These are phyloP conservation scores for Madurella fahalii DNA, from an alignment of 2,329 filamentous ascomycete species.

Conservation along the genomic window DNA sequence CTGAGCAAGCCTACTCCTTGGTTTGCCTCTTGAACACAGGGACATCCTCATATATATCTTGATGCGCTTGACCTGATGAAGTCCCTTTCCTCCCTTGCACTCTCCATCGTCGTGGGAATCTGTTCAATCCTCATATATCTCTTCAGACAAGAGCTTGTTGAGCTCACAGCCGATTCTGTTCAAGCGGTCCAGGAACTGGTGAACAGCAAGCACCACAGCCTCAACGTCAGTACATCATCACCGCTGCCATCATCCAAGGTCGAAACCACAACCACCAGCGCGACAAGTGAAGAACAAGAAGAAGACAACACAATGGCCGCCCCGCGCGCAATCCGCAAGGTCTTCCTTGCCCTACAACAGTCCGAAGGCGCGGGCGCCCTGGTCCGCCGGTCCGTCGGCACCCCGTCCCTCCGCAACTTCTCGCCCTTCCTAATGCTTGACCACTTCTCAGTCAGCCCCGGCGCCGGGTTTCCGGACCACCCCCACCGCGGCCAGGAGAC, in stretches of 20 bases:
- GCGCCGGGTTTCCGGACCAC: slow-evolving; percentile 88
- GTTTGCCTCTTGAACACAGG: not conserved
- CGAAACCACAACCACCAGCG: not conserved
- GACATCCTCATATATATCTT: slow-evolving; percentile 1
- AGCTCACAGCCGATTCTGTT: slow-evolving; percentile 25
- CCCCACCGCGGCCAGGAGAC: slow-evolving; percentile 77
- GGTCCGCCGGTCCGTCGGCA: slow-evolving; percentile 85
- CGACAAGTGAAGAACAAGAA: slow-evolving; percentile 7
- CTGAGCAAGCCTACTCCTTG: not conserved
- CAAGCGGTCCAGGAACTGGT: slow-evolving; percentile 14
- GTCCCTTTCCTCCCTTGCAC: slow-evolving; percentile 31
- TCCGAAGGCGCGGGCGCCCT: slow-evolving; percentile 82
- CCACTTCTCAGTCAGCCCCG: slow-evolving; percentile 76
- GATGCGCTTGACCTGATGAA: slow-evolving; percentile 32
- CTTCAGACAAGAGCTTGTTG: slow-evolving; percentile 29
- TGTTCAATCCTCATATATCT: slow-evolving; percentile 33
- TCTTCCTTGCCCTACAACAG: slow-evolving; percentile 81
- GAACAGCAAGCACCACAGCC: slow-evolving; percentile 15
- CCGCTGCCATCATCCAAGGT: not conserved
- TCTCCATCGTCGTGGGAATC: slow-evolving; percentile 38
- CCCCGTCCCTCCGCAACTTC: slow-evolving; percentile 76
- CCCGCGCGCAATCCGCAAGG: slow-evolving; percentile 73
- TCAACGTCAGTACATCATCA: slow-evolving; percentile 17
- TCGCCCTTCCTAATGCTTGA: slow-evolving; percentile 96
- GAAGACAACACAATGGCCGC: slow-evolving; percentile 54